phyloP scores from a whole-genome alignment of 1,284 basidiomycete genomes.

The Sporisorium iseilematis-ciliati region DNA sequence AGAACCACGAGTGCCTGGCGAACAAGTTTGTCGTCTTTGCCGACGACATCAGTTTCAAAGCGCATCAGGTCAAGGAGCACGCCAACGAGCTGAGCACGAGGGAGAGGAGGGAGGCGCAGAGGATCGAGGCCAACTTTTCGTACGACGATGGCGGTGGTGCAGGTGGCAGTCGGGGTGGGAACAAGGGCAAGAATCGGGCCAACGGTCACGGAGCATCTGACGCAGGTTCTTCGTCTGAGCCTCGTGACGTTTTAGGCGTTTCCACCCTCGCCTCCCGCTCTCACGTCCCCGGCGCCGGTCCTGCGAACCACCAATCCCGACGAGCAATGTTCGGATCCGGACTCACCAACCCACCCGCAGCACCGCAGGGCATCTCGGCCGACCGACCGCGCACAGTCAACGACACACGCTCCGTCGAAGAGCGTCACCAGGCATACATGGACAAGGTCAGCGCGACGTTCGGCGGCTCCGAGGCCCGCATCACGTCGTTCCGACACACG shows the following conservation, averaged over 20 bases:
- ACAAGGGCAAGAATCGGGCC: constrained; percentile 25
- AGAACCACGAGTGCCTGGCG: constrained; percentile 79
- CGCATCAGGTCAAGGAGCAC: constrained; percentile 89
- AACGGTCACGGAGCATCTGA: neutral
- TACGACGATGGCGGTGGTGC: constrained; percentile 76
- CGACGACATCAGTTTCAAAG: constrained; percentile 87
- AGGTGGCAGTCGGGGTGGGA: constrained; percentile 52
- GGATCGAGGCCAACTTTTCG: constrained; percentile 83
- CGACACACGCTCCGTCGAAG: constrained; percentile 72
- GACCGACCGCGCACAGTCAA: constrained; percentile 72
- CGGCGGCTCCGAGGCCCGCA: constrained; percentile 76
- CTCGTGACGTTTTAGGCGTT: constrained; percentile 40
- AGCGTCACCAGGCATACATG: constrained; percentile 78
- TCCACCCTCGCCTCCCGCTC: constrained; percentile 61
- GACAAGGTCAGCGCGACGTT: constrained; percentile 78
- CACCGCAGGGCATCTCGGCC: constrained; percentile 35
- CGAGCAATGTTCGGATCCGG: constrained; percentile 48
- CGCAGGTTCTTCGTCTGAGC: constrained; percentile 9
- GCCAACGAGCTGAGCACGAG: constrained; percentile 82
- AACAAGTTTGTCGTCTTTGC: constrained; percentile 95
- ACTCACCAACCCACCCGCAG: constrained; percentile 34
- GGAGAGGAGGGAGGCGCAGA: constrained; percentile 82
- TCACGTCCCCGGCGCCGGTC: constrained; percentile 70
- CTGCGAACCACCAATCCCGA: constrained; percentile 49
- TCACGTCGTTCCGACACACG: constrained; percentile 82